Evolutionary conservation across 441 rosid species (phyloP).

Genomic region (Erodium texanum): DNA sequence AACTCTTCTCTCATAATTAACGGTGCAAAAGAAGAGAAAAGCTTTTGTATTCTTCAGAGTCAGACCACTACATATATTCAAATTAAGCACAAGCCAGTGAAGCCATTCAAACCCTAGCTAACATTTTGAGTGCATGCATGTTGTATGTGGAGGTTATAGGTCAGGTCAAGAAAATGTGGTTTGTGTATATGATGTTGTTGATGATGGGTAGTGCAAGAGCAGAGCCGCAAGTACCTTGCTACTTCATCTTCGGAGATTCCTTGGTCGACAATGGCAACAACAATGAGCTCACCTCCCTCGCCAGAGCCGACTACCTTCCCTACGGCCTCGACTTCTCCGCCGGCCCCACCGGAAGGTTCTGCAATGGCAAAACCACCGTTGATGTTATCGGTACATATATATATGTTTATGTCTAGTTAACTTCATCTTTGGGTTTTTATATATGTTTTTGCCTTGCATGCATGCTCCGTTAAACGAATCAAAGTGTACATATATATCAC

Average conservation of each 20-base stretch:
- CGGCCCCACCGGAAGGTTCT: slow-evolving; percentile 32
- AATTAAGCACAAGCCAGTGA: too few species aligned
- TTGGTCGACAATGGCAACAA: slow-evolving; percentile 33
- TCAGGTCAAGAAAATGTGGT: too few species aligned
- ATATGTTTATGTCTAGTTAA: too few species aligned
- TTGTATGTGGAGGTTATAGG: too few species aligned
- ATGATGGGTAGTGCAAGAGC: background rate
- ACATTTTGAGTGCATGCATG: too few species aligned
- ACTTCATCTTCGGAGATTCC: slow-evolving; percentile 40
- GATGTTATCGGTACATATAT: slow-evolving; percentile 25
- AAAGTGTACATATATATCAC: too few species aligned
- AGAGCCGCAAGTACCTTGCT: slow-evolving; percentile 29
- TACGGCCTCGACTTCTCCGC: slow-evolving; percentile 27
- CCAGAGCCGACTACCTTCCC: slow-evolving; percentile 24
- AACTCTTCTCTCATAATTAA: background rate
- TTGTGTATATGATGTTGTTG: slow-evolving; percentile 2
- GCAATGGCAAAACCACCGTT: slow-evolving; percentile 25
- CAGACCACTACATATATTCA: too few species aligned
- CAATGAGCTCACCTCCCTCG: slow-evolving; percentile 21
- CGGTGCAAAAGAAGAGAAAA: background rate
- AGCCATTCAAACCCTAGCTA: background rate
- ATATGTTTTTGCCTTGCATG: background rate
- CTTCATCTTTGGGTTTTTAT: too few species aligned
- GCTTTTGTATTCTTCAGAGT: too few species aligned
- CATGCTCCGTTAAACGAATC: background rate